Base-by-base conservation (phyloP, 2,329 filamentous ascomycete genomes). In the Colletotrichum neosansevieriae region DNA sequence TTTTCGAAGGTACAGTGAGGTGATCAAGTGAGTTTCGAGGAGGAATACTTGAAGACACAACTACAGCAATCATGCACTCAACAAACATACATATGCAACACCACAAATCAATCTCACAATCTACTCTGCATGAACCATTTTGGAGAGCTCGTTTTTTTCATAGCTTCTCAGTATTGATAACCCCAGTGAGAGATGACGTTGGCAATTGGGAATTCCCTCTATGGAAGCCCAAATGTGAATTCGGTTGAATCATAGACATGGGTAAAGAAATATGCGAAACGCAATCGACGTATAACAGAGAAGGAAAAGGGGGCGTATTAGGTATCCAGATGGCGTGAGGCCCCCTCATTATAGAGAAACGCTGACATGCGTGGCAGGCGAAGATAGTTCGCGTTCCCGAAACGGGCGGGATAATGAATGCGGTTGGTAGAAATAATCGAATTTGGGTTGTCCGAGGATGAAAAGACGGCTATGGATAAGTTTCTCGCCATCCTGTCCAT, bases 241-340 rank as follows among this genome's bases (percentile, higher is more conserved):
- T 29, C 17, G 15, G 4, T 54, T 56, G 51, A 11, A 7, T 12
- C 32, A 58, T 58, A 34, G 24, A 56, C 40, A 65, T 56, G 54
- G 53, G 45, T 11, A 42, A 44, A 3, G 12, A 42, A 44, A 3
- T 21, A 42, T 49, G 61, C 61, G 49, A 68, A 53, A 65, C 54
- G 54, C 49, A 68, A 65, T 68, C 54, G 65, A 61, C 61, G 50
- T 65, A 54, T 59, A 56, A 65, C 54, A 65, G 61, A 50, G 45
- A 44, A 44, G 34, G 58, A 45, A 45, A 17, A 45, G 15, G 44
- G 44, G 36, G 17, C 21, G 44, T 13, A 12, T 51, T 34, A n/a
- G n/a, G n/a, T n/a, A 15, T 21, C 7, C 15, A 38, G 47, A 59
- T 50, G 45, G 34, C 45, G 12, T 12, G 29, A 45, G 47, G 21